These are phyloP conservation scores for Thalia dealbata DNA, from an alignment of 176 grass and related monocot genomes.

Conservation along the genomic window DNA sequence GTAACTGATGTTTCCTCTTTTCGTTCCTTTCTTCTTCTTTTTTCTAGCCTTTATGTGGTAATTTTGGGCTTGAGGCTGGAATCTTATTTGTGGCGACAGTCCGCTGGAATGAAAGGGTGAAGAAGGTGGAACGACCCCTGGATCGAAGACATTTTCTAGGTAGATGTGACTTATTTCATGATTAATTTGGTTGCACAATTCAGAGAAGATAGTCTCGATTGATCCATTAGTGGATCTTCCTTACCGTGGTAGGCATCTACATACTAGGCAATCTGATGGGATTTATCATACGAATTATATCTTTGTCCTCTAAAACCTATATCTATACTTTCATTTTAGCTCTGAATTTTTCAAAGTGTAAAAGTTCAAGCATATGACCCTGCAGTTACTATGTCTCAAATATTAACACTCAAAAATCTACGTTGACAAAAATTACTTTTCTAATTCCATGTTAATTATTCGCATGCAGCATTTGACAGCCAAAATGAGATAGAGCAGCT, in stretches of 20 bases:
- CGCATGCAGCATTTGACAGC: slow-evolving; percentile 40
- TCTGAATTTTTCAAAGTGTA: neutral
- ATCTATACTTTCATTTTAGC: neutral
- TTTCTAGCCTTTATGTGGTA: neutral
- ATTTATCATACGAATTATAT: neutral
- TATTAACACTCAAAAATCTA: neutral
- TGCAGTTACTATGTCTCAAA: neutral
- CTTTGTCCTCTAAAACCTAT: neutral
- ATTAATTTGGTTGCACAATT: neutral
- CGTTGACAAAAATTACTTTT: neutral
- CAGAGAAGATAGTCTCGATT: neutral
- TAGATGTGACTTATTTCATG: slow-evolving; percentile 2
- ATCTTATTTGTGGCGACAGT: slow-evolving; percentile 34
- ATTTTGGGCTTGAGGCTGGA: slow-evolving; percentile 4
- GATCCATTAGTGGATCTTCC: neutral
- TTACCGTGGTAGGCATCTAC: neutral
- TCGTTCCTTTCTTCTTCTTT: neutral
- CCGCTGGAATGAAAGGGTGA: slow-evolving; percentile 70
- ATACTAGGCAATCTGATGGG: neutral
- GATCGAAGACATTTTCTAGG: slow-evolving; percentile 44
- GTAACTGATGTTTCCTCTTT: slow-evolving; percentile 24
- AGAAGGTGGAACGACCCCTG: slow-evolving; percentile 43
- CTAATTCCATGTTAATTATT: neutral
- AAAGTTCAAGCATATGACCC: neutral
- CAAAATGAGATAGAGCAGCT: slow-evolving; percentile 70